These are phyloP conservation scores for Amanita fuliginea DNA, from an alignment of 768 basidiomycete genomes.

Conservation along the genomic window DNA sequence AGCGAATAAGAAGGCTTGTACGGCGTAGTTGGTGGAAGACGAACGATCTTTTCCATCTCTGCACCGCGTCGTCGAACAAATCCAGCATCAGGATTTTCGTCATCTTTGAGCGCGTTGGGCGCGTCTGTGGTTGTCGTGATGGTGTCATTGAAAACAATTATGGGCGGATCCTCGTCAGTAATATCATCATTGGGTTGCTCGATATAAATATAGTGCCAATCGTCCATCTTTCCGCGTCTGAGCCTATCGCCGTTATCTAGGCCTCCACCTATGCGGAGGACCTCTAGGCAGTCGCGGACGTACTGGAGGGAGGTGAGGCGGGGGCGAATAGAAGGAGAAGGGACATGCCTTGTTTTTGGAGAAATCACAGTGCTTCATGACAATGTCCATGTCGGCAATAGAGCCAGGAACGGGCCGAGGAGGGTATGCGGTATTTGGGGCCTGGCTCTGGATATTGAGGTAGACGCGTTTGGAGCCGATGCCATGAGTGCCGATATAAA, in stretches of 20 bases:
- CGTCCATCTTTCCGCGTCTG: conserved; percentile 60
- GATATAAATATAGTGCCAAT: conserved; percentile 75
- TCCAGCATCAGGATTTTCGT: conserved; percentile 38
- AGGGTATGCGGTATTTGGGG: conserved; percentile 64
- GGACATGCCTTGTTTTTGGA: conserved; percentile 48
- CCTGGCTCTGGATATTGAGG: conserved; percentile 49
- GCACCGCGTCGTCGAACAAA: conserved; percentile 45
- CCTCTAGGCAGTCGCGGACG: conserved; percentile 92
- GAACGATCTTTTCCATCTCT: conserved; percentile 46
- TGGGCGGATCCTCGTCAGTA: conserved; percentile 11
- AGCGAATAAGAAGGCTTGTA: conserved; percentile 31
- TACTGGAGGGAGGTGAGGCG: conserved; percentile 35
- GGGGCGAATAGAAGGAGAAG: background rate
- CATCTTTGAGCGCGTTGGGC: background rate
- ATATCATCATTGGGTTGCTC: conserved; percentile 31
- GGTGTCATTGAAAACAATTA: background rate
- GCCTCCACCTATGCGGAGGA: conserved; percentile 75
- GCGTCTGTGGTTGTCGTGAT: conserved; percentile 6
- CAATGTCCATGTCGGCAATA: conserved; percentile 79
- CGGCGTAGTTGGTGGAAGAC: conserved; percentile 34
- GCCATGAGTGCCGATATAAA: conserved; percentile 44
- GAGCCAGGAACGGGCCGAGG: conserved; percentile 75
- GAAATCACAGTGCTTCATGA: conserved; percentile 85
- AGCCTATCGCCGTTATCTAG: conserved; percentile 69
- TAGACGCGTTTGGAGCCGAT: conserved; percentile 69